phyloP scores from a whole-genome alignment of 2,329 filamentous ascomycete genomes.

The Periglandula ipomoeae region DNA sequence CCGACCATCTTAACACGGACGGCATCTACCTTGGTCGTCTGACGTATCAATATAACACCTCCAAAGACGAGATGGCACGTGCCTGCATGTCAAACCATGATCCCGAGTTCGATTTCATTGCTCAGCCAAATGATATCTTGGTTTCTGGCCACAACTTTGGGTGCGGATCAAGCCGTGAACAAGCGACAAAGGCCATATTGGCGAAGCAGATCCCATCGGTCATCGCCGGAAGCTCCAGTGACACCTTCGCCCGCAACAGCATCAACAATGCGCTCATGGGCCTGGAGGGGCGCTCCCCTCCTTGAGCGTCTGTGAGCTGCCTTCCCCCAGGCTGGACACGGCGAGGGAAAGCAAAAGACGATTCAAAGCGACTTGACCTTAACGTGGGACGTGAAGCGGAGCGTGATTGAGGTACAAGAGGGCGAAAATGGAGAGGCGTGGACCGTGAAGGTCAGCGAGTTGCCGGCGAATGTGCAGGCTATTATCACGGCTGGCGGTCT shows the following conservation, averaged over 20 bases:
- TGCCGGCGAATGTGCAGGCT: too few species aligned
- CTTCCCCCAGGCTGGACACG: too few species aligned
- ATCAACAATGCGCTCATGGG: constrained; percentile 74
- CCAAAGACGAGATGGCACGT: constrained; percentile 70
- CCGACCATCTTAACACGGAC: neutral
- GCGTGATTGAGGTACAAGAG: too few species aligned
- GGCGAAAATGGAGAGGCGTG: too few species aligned
- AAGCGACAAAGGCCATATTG: constrained; percentile 79
- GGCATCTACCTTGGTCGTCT: constrained; percentile 43
- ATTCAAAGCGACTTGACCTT: too few species aligned
- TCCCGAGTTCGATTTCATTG: constrained; percentile 52
- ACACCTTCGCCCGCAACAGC: constrained; percentile 71
- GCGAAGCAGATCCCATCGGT: constrained; percentile 75
- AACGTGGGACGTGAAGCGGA: too few species aligned
- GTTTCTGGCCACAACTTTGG: constrained; percentile 87
- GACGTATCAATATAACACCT: constrained; percentile 82
- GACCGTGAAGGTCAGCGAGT: too few species aligned
- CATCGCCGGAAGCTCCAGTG: constrained; percentile 70
- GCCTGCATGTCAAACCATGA: constrained; percentile 97
- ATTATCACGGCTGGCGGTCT: too few species aligned
- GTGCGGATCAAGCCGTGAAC: constrained; percentile 58
- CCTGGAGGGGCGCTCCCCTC: too few species aligned
- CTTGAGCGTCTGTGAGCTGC: too few species aligned
- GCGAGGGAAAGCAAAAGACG: too few species aligned
- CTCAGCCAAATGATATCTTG: constrained; percentile 66